These are phyloP conservation scores for Ramalina intermedia DNA, from an alignment of 495 filamentous ascomycete species.

Conservation along the genomic window DNA sequence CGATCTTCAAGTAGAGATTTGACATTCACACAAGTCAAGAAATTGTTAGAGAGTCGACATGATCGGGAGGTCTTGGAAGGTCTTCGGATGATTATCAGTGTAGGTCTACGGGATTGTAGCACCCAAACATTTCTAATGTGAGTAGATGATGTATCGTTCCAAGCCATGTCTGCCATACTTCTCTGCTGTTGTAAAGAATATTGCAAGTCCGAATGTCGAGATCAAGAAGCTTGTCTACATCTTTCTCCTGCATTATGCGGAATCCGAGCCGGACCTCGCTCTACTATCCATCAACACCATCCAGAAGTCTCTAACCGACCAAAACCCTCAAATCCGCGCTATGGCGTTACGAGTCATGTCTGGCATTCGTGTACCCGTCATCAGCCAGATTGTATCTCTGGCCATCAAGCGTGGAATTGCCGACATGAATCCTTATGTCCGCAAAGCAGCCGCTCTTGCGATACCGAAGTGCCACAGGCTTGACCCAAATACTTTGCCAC, in stretches of 20 bases:
- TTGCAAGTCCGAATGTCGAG: constrained; percentile 77
- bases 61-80: constrained; percentile 90
- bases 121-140: constrained; percentile 11
- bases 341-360: constrained; percentile 92
- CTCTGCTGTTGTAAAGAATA: constrained; percentile 90
- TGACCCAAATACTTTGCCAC: constrained; percentile 72
- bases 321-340: constrained; percentile 76
- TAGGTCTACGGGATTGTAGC: constrained; percentile 29
- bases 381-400: constrained; percentile 93
- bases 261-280: constrained; percentile 86
- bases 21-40: constrained; percentile 61
- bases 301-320: constrained; percentile 87
- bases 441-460: constrained; percentile 84
- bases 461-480: constrained; percentile 96
- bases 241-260: constrained; percentile 89
- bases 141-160: constrained; percentile 81
- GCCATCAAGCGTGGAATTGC: constrained; percentile 83
- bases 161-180: constrained; percentile 78
- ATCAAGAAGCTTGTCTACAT: constrained; percentile 98
- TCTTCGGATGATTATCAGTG: constrained; percentile 74
- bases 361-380: constrained; percentile 90
- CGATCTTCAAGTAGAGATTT: constrained; percentile 30
- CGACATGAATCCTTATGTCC: constrained; percentile 88
- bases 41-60: constrained; percentile 83
- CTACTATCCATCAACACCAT: constrained; percentile 96